Conservation (phyloP, 1,139 yeast species). For the Pichia sp. region DNA sequence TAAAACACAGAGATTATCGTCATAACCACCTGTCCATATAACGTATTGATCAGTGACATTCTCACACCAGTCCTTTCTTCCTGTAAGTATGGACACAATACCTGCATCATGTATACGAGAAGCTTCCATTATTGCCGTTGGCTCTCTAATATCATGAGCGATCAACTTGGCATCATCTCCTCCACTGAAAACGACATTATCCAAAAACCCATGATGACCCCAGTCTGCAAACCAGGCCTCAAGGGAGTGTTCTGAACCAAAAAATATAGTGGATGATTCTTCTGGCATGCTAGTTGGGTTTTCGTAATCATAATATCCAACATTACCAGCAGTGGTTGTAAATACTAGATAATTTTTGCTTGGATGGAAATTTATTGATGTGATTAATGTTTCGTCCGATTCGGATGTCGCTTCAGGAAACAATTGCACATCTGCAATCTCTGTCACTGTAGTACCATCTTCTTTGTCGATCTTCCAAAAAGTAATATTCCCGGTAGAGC, state of each 20-base stretch:
- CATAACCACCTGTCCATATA: slow-evolving; percentile 90
- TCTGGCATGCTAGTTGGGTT: background rate
- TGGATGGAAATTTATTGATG: slow-evolving; percentile 65
- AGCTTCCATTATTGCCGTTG: slow-evolving; percentile 50
- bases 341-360: slow-evolving; percentile 35
- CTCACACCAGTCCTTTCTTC: slow-evolving; percentile 23
- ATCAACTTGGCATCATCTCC: slow-evolving; percentile 82
- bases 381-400: slow-evolving; percentile 41
- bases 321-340: slow-evolving; percentile 59
- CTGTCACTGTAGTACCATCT: slow-evolving; percentile 21
- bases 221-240: slow-evolving; percentile 91
- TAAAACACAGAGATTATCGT: slow-evolving; percentile 65
- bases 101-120: slow-evolving; percentile 78
- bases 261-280: background rate
- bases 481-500: slow-evolving; percentile 71
- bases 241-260: slow-evolving; percentile 44
- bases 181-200: slow-evolving; percentile 70
- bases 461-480: slow-evolving; percentile 48
- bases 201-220: slow-evolving; percentile 52
- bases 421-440: slow-evolving; percentile 34
- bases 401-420: slow-evolving; percentile 36
- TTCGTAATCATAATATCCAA: slow-evolving; percentile 36
- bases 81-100: slow-evolving; percentile 67
- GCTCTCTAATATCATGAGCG: slow-evolving; percentile 64
- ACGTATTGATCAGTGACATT: slow-evolving; percentile 40